Conservation (phyloP, 208 protist species). For the Leishmania gerbilli region DNA sequence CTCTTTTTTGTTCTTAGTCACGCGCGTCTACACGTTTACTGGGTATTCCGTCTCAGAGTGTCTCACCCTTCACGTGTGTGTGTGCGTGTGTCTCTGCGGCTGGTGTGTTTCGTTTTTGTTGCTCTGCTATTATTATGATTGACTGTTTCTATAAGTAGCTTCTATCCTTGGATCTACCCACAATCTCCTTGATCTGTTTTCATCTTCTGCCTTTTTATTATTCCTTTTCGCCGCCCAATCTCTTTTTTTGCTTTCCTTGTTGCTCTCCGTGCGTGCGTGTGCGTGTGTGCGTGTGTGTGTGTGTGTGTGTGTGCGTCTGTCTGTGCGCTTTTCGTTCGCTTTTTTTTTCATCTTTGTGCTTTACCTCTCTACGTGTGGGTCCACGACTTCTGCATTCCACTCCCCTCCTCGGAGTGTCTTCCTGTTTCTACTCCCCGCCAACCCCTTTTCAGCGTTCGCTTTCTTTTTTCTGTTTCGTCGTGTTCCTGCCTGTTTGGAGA, state of each 20-base stretch:
- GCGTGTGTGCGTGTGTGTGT: neutral
- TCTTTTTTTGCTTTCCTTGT: neutral
- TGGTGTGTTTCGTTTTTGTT: neutral
- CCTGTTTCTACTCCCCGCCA: neutral
- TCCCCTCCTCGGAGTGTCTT: neutral
- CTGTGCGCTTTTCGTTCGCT: neutral
- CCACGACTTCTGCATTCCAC: neutral
- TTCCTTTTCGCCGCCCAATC: neutral
- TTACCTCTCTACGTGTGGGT: neutral
- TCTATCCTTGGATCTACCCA: neutral
- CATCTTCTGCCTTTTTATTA: neutral
- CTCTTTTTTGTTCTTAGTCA: slow-evolving; percentile 1
- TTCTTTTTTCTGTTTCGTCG: slow-evolving; percentile 4
- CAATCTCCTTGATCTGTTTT: neutral
- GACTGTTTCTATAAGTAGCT: neutral
- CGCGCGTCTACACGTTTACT: too few relatives aligned
- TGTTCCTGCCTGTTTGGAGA: neutral
- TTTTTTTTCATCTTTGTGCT: neutral
- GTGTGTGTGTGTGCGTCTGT: neutral
- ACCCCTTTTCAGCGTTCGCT: neutral
- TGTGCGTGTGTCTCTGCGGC: neutral
- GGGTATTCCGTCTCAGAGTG: too few relatives aligned
- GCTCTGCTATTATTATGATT: neutral
- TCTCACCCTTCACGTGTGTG: neutral
- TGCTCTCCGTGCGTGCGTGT: neutral